phyloP scores from a whole-genome alignment of 495 filamentous ascomycete genomes.

The Lasiosphaeriaceae sp. region DNA sequence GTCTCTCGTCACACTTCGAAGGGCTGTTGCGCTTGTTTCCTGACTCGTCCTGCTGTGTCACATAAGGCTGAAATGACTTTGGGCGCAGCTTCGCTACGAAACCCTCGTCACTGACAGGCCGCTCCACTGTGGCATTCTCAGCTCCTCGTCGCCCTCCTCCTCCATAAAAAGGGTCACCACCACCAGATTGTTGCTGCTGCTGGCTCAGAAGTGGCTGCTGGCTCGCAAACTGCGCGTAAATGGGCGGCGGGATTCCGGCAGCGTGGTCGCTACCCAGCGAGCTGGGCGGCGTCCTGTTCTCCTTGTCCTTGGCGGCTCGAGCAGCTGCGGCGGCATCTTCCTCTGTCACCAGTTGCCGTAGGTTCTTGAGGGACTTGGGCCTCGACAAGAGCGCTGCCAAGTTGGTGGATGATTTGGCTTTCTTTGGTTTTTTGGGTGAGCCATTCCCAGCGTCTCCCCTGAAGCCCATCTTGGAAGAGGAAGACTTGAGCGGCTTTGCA shows the following conservation, averaged over 20 bases:
- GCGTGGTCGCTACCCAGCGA: slow-evolving; percentile 40
- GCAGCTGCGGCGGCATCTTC: slow-evolving; percentile 26
- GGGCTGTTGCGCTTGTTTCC: background rate
- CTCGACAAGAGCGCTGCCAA: slow-evolving; percentile 57
- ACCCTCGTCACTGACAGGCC: background rate
- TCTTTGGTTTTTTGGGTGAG: slow-evolving; percentile 62
- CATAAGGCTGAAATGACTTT: slow-evolving; percentile 27
- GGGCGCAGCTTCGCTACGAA: slow-evolving; percentile 19
- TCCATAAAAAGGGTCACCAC: background rate
- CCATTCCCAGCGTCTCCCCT: slow-evolving; percentile 13
- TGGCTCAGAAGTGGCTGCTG: slow-evolving; percentile 15
- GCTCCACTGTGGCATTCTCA: slow-evolving; percentile 7
- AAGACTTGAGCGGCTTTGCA: slow-evolving; percentile 43
- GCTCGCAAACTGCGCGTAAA: slow-evolving; percentile 69
- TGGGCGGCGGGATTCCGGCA: slow-evolving; percentile 58
- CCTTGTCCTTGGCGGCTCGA: slow-evolving; percentile 62
- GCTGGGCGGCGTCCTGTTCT: slow-evolving; percentile 62
- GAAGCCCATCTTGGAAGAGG: background rate
- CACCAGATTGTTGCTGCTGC: background rate
- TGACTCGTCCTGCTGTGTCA: slow-evolving; percentile 8
- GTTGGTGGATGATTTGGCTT: slow-evolving; percentile 79
- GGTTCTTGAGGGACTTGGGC: slow-evolving; percentile 56
- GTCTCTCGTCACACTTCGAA: background rate
- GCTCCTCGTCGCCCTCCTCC: slow-evolving; percentile 3
- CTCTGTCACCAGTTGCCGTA: slow-evolving; percentile 36